phyloP scores from a whole-genome alignment of 768 basidiomycete species.

The Podaxis pistillaris region DNA sequence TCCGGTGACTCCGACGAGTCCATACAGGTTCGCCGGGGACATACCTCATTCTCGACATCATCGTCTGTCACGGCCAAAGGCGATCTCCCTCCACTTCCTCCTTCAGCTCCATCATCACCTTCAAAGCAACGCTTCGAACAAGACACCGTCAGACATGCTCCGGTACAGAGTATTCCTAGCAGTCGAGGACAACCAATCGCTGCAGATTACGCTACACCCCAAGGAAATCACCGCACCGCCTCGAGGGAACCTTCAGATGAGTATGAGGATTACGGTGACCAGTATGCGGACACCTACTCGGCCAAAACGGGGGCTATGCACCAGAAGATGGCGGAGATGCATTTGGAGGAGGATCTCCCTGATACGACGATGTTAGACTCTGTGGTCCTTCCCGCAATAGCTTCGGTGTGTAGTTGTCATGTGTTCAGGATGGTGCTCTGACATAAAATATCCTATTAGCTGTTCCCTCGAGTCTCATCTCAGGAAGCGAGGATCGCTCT shows the following conservation, averaged over 20 bases:
- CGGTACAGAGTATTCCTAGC: constrained; percentile 22
- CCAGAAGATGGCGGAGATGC: constrained; percentile 45
- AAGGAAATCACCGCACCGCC: constrained; percentile 28
- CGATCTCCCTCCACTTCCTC: constrained; percentile 61
- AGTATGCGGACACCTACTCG: constrained; percentile 50
- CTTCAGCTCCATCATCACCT: constrained; percentile 23
- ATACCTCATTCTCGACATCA: constrained; percentile 28
- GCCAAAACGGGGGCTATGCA: constrained; percentile 42
- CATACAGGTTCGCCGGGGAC: constrained; percentile 29
- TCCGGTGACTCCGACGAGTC: constrained; percentile 38
- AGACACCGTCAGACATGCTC: constrained; percentile 67
- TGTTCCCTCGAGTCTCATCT: constrained; percentile 91
- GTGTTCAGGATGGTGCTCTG: constrained; percentile 4
- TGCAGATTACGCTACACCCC: constrained; percentile 21
- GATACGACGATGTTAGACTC: constrained; percentile 95
- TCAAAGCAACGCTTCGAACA: constrained; percentile 44
- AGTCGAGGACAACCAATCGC: constrained; percentile 5
- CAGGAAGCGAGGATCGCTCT: constrained; percentile 87
- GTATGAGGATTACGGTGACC: constrained; percentile 63
- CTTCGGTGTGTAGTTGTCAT: constrained; percentile 62
- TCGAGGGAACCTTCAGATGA: constrained; percentile 59
- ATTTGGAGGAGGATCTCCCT: constrained; percentile 59
- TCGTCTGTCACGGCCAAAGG: constrained; percentile 52
- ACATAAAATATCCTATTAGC: constrained; percentile 40
- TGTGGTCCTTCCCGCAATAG: constrained; percentile 93